Base-by-base conservation (phyloP, 192 early-diverging fungal species). In the Backusella tarrabulga region DNA sequence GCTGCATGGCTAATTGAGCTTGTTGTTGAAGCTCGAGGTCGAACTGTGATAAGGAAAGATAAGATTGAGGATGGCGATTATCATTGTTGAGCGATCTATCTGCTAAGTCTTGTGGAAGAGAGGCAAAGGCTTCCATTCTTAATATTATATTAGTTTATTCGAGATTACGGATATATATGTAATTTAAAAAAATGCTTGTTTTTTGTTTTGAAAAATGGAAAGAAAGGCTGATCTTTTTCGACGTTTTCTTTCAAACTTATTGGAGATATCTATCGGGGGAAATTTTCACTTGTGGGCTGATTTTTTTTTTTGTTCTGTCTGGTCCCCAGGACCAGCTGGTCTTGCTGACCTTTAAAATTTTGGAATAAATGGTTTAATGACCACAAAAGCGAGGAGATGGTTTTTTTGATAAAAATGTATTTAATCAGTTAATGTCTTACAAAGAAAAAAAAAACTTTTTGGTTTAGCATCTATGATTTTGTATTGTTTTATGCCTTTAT, bases 21-120 rank as follows among this genome's bases (percentile, higher is more conserved):
- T 75, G 74, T 46, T 68, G 66, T 17, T 75, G 74, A 68, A 75
- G 32, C 35, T 75, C 41, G 7, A 38, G 19, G 5, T 67, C 74
- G n/a, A 67, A 75, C 11, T 75, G 36, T n/a, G 74, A 46, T 26
- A 75, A 42, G 17, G 74, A 68, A 8, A 35, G 29, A 42, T 75
- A 75, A 29, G 46, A 34, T n/a, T 42, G 32, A 15, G 67, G 34
- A 17, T 32, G 44, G 17, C 36, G 23, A 46, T 52, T 26, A 46
- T 72, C 71, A 8, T 72, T 40, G n/a, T 72, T 44, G 21, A 29
- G 29, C 21, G 41, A 40, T 44, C 56, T 63, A 40, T 38, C 36
- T 70, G 68, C 3, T 70, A 23, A 38, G 35, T 70, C 34, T 41
- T 70, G 34, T 15, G 41, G 40, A 72, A 40, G 71, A 32, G 36